Percentiles rank a stretch among this genome's conserved stretches.
These are phyloP conservation scores for Tylopilus rubrobrunneus DNA, from an alignment of 768 basidiomycete genomes.

Conservation along the genomic window DNA sequence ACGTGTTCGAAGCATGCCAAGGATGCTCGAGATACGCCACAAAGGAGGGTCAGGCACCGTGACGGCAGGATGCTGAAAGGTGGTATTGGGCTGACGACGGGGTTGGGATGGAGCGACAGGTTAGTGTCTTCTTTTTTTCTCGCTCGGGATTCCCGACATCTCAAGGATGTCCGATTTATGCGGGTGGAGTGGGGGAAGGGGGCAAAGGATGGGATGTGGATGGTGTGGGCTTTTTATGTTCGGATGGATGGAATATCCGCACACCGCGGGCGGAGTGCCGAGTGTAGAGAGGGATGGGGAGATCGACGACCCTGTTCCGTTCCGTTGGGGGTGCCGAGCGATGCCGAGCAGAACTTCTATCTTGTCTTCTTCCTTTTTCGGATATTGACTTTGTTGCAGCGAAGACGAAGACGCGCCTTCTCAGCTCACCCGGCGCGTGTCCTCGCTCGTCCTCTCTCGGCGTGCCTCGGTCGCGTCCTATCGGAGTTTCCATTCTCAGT, in stretches of 20 bases:
- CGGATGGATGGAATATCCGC: conserved; percentile 7
- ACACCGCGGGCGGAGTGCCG: background rate
- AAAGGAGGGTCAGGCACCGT: conserved; percentile 54
- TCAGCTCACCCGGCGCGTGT: conserved; percentile 59
- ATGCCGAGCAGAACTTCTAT: conserved; percentile 7
- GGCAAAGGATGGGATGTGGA: background rate
- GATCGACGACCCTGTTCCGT: conserved; percentile 5
- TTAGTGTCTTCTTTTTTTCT: conserved; percentile 25
- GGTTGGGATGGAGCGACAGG: conserved; percentile 75
- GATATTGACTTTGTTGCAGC: conserved; percentile 30
- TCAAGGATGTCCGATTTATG: conserved; percentile 1
- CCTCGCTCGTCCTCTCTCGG: conserved; percentile 48
- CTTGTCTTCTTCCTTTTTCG: conserved; percentile 3
- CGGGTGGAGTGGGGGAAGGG: conserved; percentile 1
- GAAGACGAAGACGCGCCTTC: conserved; percentile 76
- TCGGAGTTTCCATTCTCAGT: conserved; percentile 15
- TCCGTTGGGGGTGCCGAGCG: background rate
- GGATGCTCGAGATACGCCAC: conserved; percentile 55
- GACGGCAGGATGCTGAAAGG: conserved; percentile 56
- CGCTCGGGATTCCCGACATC: background rate
- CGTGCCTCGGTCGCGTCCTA: conserved; percentile 37
- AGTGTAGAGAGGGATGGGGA: background rate
- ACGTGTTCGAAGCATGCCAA: conserved; percentile 34
- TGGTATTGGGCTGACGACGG: conserved; percentile 67
- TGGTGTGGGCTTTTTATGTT: conserved; percentile 9